Evolutionary conservation across 108 stramenopile species (phyloP).

Genomic region (Cyclotella choctawhatcheeana): DNA sequence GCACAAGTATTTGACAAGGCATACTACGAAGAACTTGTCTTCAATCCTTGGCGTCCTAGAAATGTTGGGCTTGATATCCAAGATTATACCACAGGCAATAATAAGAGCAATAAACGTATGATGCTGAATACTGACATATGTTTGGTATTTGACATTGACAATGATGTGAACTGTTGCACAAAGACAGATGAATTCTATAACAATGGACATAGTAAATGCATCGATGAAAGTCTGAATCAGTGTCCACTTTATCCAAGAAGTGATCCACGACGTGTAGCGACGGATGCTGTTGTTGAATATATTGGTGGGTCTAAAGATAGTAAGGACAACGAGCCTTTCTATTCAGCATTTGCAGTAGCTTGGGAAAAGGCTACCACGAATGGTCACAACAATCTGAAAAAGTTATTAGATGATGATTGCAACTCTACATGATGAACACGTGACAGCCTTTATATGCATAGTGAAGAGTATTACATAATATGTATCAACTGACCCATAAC

Average conservation of each 20-base stretch:
- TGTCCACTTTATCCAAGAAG: background rate
- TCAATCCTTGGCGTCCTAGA: constrained; percentile 17
- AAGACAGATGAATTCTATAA: constrained; percentile 1
- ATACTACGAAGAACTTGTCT: constrained; percentile 27
- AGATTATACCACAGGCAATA: constrained; percentile 26
- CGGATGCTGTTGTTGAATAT: constrained; percentile 17
- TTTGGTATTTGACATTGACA: constrained; percentile 30
- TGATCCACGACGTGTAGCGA: background rate
- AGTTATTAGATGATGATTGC: too few relatives aligned
- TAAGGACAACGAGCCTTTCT: constrained; percentile 27
- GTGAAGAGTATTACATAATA: too few relatives aligned
- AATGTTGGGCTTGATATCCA: background rate
- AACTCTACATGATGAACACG: too few relatives aligned
- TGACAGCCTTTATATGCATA: too few relatives aligned
- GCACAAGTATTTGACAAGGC: constrained; percentile 41
- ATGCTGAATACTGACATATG: constrained; percentile 48
- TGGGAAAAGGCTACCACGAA: constrained; percentile 34
- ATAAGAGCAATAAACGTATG: background rate
- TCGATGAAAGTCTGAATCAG: background rate
- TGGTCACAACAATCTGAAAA: too few relatives aligned
- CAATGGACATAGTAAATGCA: constrained; percentile 3
- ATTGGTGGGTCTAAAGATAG: background rate
- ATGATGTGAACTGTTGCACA: constrained; percentile 23
- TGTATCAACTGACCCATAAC: too few relatives aligned
- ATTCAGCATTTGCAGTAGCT: constrained; percentile 19